Evolutionary conservation across 1,139 yeast species (phyloP).

Genomic region (Debaryomyces robertsiae): DNA sequence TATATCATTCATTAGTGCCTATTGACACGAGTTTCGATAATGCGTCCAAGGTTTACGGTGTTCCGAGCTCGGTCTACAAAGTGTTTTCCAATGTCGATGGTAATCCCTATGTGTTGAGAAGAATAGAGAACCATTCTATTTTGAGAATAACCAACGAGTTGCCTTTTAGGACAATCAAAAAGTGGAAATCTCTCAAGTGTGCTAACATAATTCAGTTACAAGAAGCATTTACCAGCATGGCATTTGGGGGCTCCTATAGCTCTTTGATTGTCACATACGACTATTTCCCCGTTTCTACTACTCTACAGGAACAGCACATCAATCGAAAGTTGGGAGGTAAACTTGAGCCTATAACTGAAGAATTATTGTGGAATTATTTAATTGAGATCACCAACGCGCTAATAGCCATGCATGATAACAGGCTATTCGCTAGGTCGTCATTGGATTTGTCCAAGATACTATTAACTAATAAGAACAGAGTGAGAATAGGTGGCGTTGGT

Average conservation of each 20-base stretch:
- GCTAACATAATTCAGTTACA: slow-evolving; percentile 67
- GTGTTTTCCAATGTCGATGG: slow-evolving; percentile 83
- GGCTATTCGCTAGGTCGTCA: slow-evolving; percentile 61
- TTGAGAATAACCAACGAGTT: slow-evolving; percentile 60
- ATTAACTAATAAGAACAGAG: slow-evolving; percentile 68
- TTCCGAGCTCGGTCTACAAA: slow-evolving; percentile 69
- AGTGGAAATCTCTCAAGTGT: slow-evolving; percentile 49
- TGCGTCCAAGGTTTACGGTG: slow-evolving; percentile 58
- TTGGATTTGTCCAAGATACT: slow-evolving; percentile 70
- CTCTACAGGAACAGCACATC: slow-evolving; percentile 37
- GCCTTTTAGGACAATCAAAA: slow-evolving; percentile 42
- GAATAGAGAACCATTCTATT: slow-evolving; percentile 54
- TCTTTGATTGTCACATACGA: slow-evolving; percentile 48
- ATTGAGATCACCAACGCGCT: slow-evolving; percentile 75
- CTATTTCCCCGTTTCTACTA: slow-evolving; percentile 44
- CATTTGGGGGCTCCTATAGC: slow-evolving; percentile 67
- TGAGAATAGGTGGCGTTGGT: slow-evolving; percentile 73
- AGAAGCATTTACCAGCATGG: slow-evolving; percentile 86
- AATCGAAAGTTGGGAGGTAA: slow-evolving; percentile 35
- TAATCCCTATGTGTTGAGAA: slow-evolving; percentile 69
- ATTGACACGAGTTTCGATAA: slow-evolving; percentile 64
- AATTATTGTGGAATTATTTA: slow-evolving; percentile 71
- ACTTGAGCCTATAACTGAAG: slow-evolving; percentile 58
- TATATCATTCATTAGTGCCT: slow-evolving; percentile 85
- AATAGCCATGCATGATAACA: slow-evolving; percentile 59